A percentile compares a stretch with the other conserved stretches of the same genome.
phyloP scores from a whole-genome alignment of 1,284 basidiomycete species.

The Xanthoconium separans region DNA sequence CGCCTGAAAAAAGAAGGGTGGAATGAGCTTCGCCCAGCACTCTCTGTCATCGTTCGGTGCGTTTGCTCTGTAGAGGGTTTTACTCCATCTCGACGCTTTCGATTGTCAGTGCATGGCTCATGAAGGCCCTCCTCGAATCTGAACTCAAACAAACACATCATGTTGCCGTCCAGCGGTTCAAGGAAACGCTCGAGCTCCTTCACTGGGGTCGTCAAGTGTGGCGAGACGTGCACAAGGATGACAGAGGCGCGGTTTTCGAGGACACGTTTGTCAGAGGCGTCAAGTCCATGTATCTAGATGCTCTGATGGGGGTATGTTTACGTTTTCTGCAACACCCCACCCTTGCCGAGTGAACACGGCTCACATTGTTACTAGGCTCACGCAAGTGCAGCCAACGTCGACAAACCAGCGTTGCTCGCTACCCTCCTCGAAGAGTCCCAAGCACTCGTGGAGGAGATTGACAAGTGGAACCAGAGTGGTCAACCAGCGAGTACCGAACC shows the following conservation, averaged over 20 bases:
- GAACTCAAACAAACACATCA: not conserved
- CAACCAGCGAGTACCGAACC: not conserved
- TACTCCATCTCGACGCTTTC: not conserved
- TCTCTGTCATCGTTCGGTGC: not conserved
- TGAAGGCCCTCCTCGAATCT: not conserved
- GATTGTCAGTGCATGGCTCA: not conserved
- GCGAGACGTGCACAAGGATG: not conserved
- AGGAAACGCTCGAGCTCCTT: not conserved
- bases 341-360: not conserved
- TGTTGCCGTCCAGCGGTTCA: not conserved
- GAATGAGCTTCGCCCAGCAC: not conserved
- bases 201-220: conserved; percentile 3
- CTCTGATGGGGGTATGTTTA: not conserved
- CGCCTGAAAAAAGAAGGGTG: conserved; percentile 1
- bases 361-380: not conserved
- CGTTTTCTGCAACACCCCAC: no score
- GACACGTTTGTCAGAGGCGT: not conserved
- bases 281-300: not conserved
- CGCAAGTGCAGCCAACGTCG: not conserved
- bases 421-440: not conserved
- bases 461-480: not conserved
- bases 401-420: not conserved
- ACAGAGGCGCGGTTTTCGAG: conserved; percentile 1
- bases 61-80: not conserved
- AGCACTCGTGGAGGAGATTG: not conserved